Percentiles rank a stretch among this genome's conserved stretches.
Conservation (phyloP, 2,329 filamentous ascomycete genomes). For the Colletotrichum shisoi region DNA sequence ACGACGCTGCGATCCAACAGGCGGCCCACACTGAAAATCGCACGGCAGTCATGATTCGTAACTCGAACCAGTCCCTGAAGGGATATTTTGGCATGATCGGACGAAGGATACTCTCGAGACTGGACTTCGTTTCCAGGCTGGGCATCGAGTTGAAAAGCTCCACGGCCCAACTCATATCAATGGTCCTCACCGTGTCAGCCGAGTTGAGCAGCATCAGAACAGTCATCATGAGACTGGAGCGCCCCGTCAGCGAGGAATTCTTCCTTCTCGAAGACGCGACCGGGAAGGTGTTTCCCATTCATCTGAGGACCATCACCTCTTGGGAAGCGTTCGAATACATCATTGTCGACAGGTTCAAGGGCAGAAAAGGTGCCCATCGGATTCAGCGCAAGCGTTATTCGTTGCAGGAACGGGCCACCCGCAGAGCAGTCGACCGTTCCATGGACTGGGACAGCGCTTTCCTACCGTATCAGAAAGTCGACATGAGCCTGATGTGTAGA, state of each 20-base stretch:
- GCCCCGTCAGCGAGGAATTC: neutral
- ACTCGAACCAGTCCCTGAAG: neutral
- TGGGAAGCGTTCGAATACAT: constrained; percentile 14
- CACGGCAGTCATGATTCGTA: neutral
- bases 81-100: neutral
- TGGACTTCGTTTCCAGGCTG: neutral
- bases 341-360: neutral
- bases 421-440: neutral
- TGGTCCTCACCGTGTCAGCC: neutral
- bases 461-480: neutral
- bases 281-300: neutral
- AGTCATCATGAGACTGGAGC: neutral
- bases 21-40: neutral
- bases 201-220: neutral
- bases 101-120: neutral
- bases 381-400: neutral
- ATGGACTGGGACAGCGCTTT: neutral
- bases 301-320: constrained; percentile 13
- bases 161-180: neutral
- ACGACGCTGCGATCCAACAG: neutral
- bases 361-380: neutral
- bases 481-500: constrained; percentile 11
- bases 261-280: constrained; percentile 2
- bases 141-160: neutral
- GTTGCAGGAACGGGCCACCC: neutral